Evolutionary conservation across 306 rosid genomes (phyloP), one percentile per base, ranked within the genome.

Genomic region (Citrullus amarus): DNA sequence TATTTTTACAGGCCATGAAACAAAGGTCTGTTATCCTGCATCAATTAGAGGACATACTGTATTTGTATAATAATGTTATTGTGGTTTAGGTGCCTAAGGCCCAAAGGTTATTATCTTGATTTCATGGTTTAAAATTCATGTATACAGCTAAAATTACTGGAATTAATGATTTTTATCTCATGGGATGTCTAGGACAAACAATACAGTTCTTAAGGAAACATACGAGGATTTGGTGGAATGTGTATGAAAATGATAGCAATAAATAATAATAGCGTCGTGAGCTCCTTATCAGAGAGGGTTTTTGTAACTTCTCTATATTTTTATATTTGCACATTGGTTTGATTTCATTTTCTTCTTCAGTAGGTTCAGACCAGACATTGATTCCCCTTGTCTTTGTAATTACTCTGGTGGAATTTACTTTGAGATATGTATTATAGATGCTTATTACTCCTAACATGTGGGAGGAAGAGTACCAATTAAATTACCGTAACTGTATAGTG

Each of bases 1-100:
- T 82, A 84, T 95, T 84, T 95, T 95, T 83, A 88, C 99, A 10
- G 99, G 99, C 77, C 99, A 85, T 5, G 99, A 95, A 86, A 95
- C 99, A 50, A 95, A 95, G 99, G 99, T 95, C 81, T 61, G 85
- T 59, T 79, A 25, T 78, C 80, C 63, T 80, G 77, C 6, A 66
- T 83, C 30, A 66, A 72, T 65, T 36, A 36, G 70, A 72, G 75
- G 38, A 53, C 65, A 69, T 77, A 65, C 43, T 56, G 20, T 56
- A 38, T 81, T 44, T 61, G 8, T 20, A 15, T 79, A n/a, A 18
- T n/a, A 32, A 6, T 14, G 17, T 14, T 22, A 22, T 14, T 15
- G 28, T 72, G 77, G 77, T 72, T 72, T 50, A 71, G 77, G 25
- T 48, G 14, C 77, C 59, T 7, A 48, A 30, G 25, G 59, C 25